Evolutionary conservation across 192 early-diverging fungal species (phyloP), one percentile per base, ranked within the genome.

Genomic region (Backusella sp.): DNA sequence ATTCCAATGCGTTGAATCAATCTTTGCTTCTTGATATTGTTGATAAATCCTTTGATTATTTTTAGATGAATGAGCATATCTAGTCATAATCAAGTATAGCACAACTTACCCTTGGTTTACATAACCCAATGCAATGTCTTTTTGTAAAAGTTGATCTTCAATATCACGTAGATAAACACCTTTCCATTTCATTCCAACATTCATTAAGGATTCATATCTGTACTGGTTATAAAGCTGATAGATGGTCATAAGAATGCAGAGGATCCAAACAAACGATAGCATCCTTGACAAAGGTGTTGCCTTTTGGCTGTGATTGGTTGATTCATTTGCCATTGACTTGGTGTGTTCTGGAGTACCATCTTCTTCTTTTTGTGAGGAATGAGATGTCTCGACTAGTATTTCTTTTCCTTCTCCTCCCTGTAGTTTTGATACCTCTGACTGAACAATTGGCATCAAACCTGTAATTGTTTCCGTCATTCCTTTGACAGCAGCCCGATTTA

Each of bases 401-500:
- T 42, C 14, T 12, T 26, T 44, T 49, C 12, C 23, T 49, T 46
- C 23, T 71, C 17, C 23, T 71, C 28, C 21, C 4, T 62, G 56
- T 28, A 62, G n/a, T 5, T 80, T 46, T 23, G 73, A 68, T 7
- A 86, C 69, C 70, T 87, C 84, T 7, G 73, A 52, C 52, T 89
- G 84, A 11, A 92, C 23, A 15, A 84, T 73, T 15, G 83, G 80
- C 5, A 79, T 21, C 15, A 91, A 15, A 32, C 85, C 84, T 4
- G 72, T 75, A 19, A 88, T 65, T 5, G 88, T 87, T 28, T 88
- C 90, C 23, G 81, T 76, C 35, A 91, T 86, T 2, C 92, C 92
- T 56, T 86, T 80, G n/a, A 89, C 69, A 37, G 89, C 85, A 6
- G 89, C 88, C 46, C 77, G 82, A 56, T 84, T 85, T 30, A 93